phyloP scores from a whole-genome alignment of 2,329 filamentous ascomycete genomes.

The Exophiala mesophila region DNA sequence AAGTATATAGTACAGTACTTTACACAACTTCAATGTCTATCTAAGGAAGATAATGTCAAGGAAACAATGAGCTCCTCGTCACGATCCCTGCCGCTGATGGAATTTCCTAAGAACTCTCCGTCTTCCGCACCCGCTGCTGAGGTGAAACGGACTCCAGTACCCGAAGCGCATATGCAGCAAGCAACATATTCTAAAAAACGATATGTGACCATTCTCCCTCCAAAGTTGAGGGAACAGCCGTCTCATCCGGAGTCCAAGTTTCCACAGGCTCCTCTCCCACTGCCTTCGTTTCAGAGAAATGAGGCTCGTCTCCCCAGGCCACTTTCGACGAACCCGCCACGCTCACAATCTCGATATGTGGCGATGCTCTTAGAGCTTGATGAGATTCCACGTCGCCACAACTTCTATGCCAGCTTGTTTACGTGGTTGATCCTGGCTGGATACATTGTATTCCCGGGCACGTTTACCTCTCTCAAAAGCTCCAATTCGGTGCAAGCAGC shows the following conservation, averaged over 20 bases:
- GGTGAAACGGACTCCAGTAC: conserved; percentile 1
- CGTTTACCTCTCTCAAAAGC: conserved; percentile 42
- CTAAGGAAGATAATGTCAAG: conserved; percentile 2
- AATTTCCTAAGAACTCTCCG: conserved; percentile 4
- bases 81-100: conserved; percentile 5
- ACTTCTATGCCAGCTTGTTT: conserved; percentile 40
- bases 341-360: conserved; percentile 8
- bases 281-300: neutral
- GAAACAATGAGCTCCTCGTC: too few species aligned
- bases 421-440: conserved; percentile 48
- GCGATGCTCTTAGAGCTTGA: conserved; percentile 3
- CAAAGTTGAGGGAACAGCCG: conserved; percentile 1
- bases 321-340: conserved; percentile 4
- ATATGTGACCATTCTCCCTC: conserved; percentile 6
- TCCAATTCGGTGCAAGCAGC: conserved; percentile 13
- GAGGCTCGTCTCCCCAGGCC: conserved; percentile 2
- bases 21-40: conserved; percentile 1
- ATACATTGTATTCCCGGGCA: conserved; percentile 49
- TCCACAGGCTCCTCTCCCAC: conserved; percentile 1
- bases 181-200: too few species aligned
- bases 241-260: conserved; percentile 3
- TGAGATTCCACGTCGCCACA: conserved; percentile 25
- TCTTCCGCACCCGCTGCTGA: conserved; percentile 1
- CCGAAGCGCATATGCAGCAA: conserved; percentile 2
- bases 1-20: conserved; percentile 3